A percentile compares a stretch with the other conserved stretches of the same genome.
phyloP scores from a whole-genome alignment of 345 rosid species.

The Salix viminalis region DNA sequence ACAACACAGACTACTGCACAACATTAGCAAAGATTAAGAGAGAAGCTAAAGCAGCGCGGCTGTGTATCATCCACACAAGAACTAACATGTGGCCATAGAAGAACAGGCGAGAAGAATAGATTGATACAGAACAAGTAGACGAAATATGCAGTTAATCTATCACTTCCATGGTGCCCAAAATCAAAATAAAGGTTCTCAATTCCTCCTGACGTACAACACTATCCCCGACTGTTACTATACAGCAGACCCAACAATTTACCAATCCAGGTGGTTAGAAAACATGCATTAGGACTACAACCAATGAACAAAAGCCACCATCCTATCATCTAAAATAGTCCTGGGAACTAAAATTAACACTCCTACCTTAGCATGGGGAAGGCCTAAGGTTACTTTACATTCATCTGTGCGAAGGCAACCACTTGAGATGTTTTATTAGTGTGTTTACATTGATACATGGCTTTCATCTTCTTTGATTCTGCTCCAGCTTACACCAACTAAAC shows the following conservation, averaged over 20 bases:
- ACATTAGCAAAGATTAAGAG: background rate
- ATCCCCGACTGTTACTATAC: constrained; percentile 30
- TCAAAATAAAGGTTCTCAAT: constrained; percentile 14
- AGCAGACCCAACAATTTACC: constrained; percentile 18
- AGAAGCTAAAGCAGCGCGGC: background rate
- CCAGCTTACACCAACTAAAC: constrained; percentile 6
- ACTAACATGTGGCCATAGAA: background rate
- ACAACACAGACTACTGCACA: background rate
- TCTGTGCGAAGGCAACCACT: constrained; percentile 5
- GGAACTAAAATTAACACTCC: constrained; percentile 17
- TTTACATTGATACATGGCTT: constrained; percentile 30
- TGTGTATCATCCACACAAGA: background rate
- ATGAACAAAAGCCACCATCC: constrained; percentile 13
- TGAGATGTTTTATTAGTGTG: constrained; percentile 27
- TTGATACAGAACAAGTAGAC: background rate
- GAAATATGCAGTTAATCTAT: background rate
- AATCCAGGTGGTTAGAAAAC: constrained; percentile 20
- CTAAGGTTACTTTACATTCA: constrained; percentile 36
- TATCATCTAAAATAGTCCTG: constrained; percentile 9
- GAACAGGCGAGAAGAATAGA: background rate
- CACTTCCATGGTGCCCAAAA: constrained; percentile 14
- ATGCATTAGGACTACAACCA: constrained; percentile 16
- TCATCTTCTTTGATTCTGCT: constrained; percentile 17
- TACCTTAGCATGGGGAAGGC: constrained; percentile 13
- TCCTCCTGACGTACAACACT: constrained; percentile 17